Conservation (phyloP, 495 filamentous ascomycete genomes). For the Trichocladium uniseriatum region DNA sequence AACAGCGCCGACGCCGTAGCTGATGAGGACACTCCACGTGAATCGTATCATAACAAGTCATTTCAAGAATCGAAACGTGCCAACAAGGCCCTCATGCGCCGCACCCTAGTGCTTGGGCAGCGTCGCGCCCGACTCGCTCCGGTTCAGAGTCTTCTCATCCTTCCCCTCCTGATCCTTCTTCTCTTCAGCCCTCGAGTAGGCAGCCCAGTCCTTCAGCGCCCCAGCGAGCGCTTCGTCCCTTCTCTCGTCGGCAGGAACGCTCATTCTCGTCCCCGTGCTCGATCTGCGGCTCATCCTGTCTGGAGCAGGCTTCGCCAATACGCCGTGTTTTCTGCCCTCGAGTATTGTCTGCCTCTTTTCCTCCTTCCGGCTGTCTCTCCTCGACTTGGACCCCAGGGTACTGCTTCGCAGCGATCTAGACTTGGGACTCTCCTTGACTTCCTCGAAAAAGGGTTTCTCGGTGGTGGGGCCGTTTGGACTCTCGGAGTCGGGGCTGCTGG, state of each 20-base stretch:
- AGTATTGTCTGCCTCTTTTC: background rate
- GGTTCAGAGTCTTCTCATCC: background rate
- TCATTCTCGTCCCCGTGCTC: background rate
- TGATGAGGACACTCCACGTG: too few species aligned
- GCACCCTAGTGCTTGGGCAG: too few species aligned
- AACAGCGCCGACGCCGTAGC: too few species aligned
- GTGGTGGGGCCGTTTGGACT: background rate
- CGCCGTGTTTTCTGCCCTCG: background rate
- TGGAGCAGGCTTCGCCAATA: conserved; percentile 1
- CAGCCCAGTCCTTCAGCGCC: conserved; percentile 1
- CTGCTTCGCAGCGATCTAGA: background rate
- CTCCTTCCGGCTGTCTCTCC: background rate
- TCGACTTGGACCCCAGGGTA: background rate
- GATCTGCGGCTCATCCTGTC: background rate
- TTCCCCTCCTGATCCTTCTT: background rate
- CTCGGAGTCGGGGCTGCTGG: too few species aligned
- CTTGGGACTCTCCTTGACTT: background rate
- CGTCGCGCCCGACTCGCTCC: background rate
- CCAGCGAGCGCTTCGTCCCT: background rate
- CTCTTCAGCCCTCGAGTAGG: background rate
- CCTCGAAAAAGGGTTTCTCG: conserved; percentile 2
- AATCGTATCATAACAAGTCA: too few species aligned
- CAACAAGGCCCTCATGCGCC: conserved; percentile 23
- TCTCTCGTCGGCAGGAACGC: background rate
- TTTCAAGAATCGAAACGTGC: background rate